phyloP scores from a whole-genome alignment of 352 stramenopile genomes.

The Phytophthora pisi region DNA sequence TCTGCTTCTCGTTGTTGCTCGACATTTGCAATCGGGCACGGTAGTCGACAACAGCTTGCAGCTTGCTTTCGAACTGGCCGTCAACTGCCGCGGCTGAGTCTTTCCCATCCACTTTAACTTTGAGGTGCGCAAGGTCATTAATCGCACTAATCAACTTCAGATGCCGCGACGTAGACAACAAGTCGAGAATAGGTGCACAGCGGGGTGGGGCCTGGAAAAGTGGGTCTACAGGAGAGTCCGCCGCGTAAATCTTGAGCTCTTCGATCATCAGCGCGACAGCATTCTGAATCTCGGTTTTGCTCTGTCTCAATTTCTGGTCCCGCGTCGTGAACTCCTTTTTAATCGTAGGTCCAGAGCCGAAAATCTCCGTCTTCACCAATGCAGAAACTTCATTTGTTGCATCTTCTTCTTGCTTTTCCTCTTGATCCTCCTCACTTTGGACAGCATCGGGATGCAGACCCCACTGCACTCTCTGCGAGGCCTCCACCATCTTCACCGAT shows the following conservation, averaged over 20 bases:
- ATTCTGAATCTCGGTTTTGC: constrained; percentile 57
- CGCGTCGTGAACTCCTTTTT: constrained; percentile 79
- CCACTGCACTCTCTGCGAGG: constrained; percentile 79
- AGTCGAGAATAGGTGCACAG: constrained; percentile 62
- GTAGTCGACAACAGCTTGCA: constrained; percentile 78
- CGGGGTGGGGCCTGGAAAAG: constrained; percentile 60
- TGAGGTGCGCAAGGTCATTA: constrained; percentile 73
- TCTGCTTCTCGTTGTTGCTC: constrained; percentile 72
- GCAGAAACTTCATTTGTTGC: constrained; percentile 1
- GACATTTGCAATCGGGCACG: constrained; percentile 77
- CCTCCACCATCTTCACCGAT: constrained; percentile 81
- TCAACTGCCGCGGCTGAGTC: constrained; percentile 29
- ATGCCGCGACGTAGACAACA: constrained; percentile 74
- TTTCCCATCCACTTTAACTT: constrained; percentile 39
- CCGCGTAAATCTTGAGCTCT: constrained; percentile 73
- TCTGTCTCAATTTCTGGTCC: constrained; percentile 71
- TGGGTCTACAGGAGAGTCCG: constrained; percentile 47
- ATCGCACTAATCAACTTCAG: constrained; percentile 76
- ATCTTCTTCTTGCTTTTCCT: constrained; percentile 32
- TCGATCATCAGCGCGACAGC: constrained; percentile 68
- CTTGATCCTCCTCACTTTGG: constrained; percentile 34
- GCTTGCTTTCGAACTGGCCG: constrained; percentile 55
- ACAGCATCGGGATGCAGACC: constrained; percentile 20
- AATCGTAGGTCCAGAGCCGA: constrained; percentile 66
- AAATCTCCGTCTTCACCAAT: constrained; percentile 57